Evolutionary conservation across 768 basidiomycete genomes (phyloP), one percentile per base, ranked within the genome.

Genomic region (Fistulinella prunicolor): DNA sequence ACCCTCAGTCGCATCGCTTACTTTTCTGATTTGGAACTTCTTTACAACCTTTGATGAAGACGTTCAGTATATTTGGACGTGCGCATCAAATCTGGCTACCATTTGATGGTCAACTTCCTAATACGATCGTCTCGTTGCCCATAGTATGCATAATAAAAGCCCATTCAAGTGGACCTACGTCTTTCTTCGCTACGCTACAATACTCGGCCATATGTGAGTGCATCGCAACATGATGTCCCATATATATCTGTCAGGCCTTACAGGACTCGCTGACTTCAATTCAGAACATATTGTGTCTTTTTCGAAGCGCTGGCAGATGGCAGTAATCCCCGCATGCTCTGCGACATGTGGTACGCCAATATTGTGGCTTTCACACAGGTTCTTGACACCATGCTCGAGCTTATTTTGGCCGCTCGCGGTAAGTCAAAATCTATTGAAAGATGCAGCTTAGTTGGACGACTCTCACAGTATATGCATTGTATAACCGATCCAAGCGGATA

Each of bases 161-260:
- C 42, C 44, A 4, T 53, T 63, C 20, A 70, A 65, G 44, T 69
- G 69, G 68, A n/a, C 61, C 10, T 64, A 64, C 24, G 23, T 64
- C 19, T 56, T 59, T 39, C 49, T 65, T 49, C 64, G 54, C n/a
- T 66, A 66, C 48, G 32, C 45, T 34, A 46, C 43, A 4, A 43
- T 66, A 35, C 21, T 49, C 8, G 52, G 47, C 19, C 61, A 56
- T 17, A 7, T 56, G 63, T 65, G 28, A 58, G 62, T 52, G 22
- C 12, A 26, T 28, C 9, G 3, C 13, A 19, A 20, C 6, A 6
- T 17, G 6, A 6, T 6, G 5, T 38, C 12, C 32, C 32, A 34
- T 12, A 13, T 9, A 6, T 21, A 14, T 19, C 14, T 6, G 19
- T 19, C 20, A 21, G n/a, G n/a, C n/a, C n/a, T n/a, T n/a, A n/a